phyloP scores from a whole-genome alignment of 2,329 filamentous ascomycete species.

The Claviceps humidiphila region DNA sequence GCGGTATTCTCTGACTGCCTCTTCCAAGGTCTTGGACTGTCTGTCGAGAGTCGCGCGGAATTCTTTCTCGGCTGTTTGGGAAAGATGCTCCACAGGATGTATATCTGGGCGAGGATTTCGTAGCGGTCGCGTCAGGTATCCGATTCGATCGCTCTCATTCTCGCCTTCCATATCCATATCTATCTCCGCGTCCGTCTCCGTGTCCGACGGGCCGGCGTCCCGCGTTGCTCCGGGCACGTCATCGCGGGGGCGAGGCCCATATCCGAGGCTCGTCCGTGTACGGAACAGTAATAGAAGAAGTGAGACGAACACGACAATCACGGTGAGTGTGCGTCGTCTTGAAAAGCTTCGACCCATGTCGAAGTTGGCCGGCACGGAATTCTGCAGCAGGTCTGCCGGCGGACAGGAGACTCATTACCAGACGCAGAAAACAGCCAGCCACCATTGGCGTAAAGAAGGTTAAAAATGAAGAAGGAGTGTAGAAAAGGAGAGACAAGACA shows the following conservation, averaged over 20 bases:
- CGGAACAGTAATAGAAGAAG: not conserved
- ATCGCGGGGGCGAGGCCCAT: not conserved
- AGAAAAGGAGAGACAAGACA: not conserved
- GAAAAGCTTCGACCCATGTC: not conserved
- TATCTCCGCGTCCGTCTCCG: not conserved
- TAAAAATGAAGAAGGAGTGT: not conserved
- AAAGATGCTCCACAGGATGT: not conserved
- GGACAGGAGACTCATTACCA: not conserved
- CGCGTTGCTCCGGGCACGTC: not conserved
- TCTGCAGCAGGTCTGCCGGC: not conserved
- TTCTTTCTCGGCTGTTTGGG: not conserved
- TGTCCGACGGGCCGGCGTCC: not conserved
- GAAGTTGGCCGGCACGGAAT: not conserved
- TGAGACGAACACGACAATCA: not conserved
- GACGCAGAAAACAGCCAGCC: not conserved
- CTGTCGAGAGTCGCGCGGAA: conserved; percentile 24
- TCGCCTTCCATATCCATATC: not conserved
- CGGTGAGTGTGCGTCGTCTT: not conserved
- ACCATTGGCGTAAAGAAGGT: not conserved
- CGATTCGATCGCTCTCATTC: not conserved
- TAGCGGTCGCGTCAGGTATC: not conserved
- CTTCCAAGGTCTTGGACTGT: conserved; percentile 64
- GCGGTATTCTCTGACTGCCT: conserved; percentile 71
- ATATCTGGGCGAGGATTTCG: not conserved
- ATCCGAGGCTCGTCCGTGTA: not conserved